Evolutionary conservation across 1,284 basidiomycete species (phyloP), one percentile per base, ranked within the genome.

Genomic region (Amylostereum areolatum): DNA sequence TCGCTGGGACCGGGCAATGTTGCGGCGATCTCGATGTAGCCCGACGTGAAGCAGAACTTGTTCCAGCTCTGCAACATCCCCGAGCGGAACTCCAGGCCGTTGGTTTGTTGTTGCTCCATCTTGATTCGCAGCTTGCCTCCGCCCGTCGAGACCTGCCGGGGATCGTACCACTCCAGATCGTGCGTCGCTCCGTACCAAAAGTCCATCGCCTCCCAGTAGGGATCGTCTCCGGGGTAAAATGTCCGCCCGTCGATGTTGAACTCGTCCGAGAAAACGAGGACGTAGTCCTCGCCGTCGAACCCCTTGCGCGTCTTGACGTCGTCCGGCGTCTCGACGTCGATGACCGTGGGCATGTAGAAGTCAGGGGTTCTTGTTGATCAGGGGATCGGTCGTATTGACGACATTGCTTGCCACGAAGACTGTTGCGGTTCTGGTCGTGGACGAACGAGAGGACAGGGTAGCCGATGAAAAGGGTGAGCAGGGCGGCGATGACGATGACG

Each of bases 21-120:
- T 31, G 66, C 52, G 43, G 60, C 64, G 44, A 80, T 83, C 66
- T 83, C 82, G 48, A 89, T 78, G 61, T 87, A 86, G 12, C 81
- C 83, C 12, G 79, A 77, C 3, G 80, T 84, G 66, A 94, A 95
- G 64, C 92, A 95, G 64, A 94, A 86, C 68, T 94, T 90, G 66
- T 90, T 90, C 87, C 89, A 89, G 51, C 71, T 75, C 62, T 83
- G 79, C 2, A 87, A 58, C 81, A 85, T 85, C 1, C 81, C 83
- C 25, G 53, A 55, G 18, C 50, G 74, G 65, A 85, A 92, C 51
- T 78, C 72, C 54, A 92, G 71, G 10, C 73, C 74, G 60, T 92
- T 81, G 49, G 82, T 82, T 72, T 66, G 34, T 76, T 70, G 41
- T 43, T 43, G 37, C 51, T 83, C 81, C 74, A 92, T 78, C 1